Base-by-base conservation (phyloP, 495 filamentous ascomycete species). In the Clavariopsis aquatica region DNA sequence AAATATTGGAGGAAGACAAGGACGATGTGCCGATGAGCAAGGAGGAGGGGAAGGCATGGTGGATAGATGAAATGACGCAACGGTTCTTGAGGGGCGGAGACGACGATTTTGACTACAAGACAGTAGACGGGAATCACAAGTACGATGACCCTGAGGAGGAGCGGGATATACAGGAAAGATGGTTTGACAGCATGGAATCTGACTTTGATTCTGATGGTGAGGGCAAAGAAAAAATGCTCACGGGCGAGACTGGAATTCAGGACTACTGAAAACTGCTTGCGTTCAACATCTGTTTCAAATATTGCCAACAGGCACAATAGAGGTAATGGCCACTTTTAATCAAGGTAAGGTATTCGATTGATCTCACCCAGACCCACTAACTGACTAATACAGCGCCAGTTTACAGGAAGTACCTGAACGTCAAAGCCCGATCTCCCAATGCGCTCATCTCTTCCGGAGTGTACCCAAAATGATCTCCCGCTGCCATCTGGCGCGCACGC, bases 201-300 rank as follows among this genome's bases (percentile, higher is more conserved):
- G 79, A 78, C 31, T 90, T 84, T 84, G 70, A 82, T 9, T 74
- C 79, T 56, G 85, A 81, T 36, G 78, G 74, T n/a, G 58, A 59
- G 46, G 69, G 70, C 13, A 73, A 74, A n/a, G 38, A 43, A 17
- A 43, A 43, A 17, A 43, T 43, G 15, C 38, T 43, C 38, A 76
- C 74, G 26, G 89, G 90, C 3, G 85, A 93, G 76, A 93, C 90
- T 20, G 91, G 91, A 0, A 78, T 93, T 36, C 89, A 93, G 71
- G 91, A 95, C 75, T 95, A 86, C 61, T 94, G 60, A 67, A 9
- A 7, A 19, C 13, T 17, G n/a, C 38, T 13, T 43, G 8, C 3
- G 38, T 2, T 15, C 38, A 17, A n/a, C 15, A 3, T 43, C 38
- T 17, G n/a, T 43, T 17, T 43, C 13, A 17, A 43, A 15, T 17